phyloP scores from a whole-genome alignment of 805 yeast genomes.

The Monosporozyma aerobia region DNA sequence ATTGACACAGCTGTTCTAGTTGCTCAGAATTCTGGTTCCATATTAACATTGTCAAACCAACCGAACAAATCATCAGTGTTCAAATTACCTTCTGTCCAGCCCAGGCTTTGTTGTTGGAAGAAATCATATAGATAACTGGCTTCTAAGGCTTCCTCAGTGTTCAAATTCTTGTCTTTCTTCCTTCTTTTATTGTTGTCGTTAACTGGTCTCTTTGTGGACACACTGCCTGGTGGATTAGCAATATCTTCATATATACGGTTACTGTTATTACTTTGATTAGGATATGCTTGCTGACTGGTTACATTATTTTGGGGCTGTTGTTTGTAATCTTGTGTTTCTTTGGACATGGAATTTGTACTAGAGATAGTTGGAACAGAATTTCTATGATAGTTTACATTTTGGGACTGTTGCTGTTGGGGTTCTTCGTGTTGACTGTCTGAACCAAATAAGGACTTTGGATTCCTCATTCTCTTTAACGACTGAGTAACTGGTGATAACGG shows the following conservation, averaged over 20 bases:
- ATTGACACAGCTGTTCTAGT: not conserved
- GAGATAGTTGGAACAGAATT: not conserved
- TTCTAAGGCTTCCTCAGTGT: not conserved
- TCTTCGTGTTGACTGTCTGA: not conserved
- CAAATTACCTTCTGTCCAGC: conserved; percentile 72
- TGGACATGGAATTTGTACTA: not conserved
- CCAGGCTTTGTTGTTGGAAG: conserved; percentile 73
- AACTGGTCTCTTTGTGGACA: not conserved
- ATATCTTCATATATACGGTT: not conserved
- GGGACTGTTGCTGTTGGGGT: not conserved
- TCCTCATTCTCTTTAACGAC: not conserved
- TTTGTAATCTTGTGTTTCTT: not conserved
- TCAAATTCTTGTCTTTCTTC: not conserved
- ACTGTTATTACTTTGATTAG: not conserved
- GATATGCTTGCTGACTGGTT: not conserved
- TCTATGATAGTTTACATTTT: not conserved
- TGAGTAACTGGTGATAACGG: conserved; percentile 1
- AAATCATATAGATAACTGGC: conserved; percentile 39
- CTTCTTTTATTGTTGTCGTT: not conserved
- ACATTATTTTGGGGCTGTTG: not conserved
- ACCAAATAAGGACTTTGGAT: conserved; percentile 1
- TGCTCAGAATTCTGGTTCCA: conserved; percentile 46
- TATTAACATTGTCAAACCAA: conserved; percentile 74
- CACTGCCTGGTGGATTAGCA: not conserved
- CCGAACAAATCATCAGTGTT: conserved; percentile 74